These are phyloP conservation scores for Cryptomeria japonica DNA, from an alignment of 75 land plant species.

Conservation along the genomic window DNA sequence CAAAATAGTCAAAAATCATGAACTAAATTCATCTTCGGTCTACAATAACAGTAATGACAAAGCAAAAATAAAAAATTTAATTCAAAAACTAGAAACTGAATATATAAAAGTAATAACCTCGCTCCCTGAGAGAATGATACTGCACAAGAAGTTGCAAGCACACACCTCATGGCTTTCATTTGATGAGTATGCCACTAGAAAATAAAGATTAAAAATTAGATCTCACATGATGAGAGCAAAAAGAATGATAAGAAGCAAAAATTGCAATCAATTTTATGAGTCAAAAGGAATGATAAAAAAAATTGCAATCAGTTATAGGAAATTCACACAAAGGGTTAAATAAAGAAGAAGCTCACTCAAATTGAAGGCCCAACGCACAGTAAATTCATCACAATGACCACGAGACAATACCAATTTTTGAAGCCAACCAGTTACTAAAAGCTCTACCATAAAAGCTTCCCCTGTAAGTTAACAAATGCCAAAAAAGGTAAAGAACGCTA, in stretches of 20 bases:
- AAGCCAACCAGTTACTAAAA: constrained; percentile 1
- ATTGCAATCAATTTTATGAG: neutral
- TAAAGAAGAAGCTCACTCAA: neutral
- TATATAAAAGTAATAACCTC: neutral
- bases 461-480: neutral
- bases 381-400: constrained; percentile 4
- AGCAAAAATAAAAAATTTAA: neutral
- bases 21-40: neutral
- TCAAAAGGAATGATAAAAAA: neutral
- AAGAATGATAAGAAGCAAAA: neutral
- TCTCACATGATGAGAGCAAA: neutral
- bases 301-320: neutral
- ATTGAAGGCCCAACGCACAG: neutral
- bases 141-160: constrained; percentile 6
- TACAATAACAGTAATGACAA: neutral
- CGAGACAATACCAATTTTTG: constrained; percentile 1
- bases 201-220: constrained; percentile 1
- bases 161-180: neutral
- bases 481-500: neutral
- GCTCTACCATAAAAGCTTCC: neutral
- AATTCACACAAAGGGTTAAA: neutral
- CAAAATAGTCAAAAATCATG: neutral
- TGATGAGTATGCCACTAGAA: constrained; percentile 3
- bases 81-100: neutral
- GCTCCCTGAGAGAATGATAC: neutral